Base-by-base conservation (phyloP, 2,329 filamentous ascomycete genomes). In the Microthyrium microscopicum region DNA sequence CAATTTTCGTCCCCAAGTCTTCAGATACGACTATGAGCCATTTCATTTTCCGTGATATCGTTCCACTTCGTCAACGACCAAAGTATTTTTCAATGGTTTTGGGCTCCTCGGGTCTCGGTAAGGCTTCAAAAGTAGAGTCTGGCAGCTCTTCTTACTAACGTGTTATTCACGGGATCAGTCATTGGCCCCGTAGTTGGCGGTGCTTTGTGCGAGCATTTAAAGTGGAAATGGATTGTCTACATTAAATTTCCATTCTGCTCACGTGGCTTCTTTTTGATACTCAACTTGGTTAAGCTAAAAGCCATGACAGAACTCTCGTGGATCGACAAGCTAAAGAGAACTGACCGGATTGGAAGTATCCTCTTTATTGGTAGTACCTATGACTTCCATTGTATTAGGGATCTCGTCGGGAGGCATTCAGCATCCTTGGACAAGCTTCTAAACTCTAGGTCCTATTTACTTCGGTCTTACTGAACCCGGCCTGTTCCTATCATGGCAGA, bases 281-380 rank as follows among this genome's bases (percentile, higher is more conserved):
- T n/a, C n/a, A n/a, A n/a, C n/a, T n/a, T n/a, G n/a, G n/a, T n/a
- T n/a, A n/a, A n/a, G n/a, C n/a, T n/a, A n/a, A n/a, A n/a, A n/a
- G n/a, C n/a, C n/a, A n/a, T n/a, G n/a, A n/a, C n/a, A n/a, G 26
- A 17, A 19, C 6, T 31, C 4, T n/a, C 33, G 12, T 16, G 29
- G 18, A n/a, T 16, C 8, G 18, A 33, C 4, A 51, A 50, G 37
- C 36, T 52, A 1, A 44, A 38, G 29, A 35, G 34, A 16, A 47
- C 57, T 22, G 60, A 64, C 39, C 63, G 58, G 58, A 35, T 56
- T 1, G 61, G 61, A 2, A 51, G 46, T 7, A 19, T 50, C 3
- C 42, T 65, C 26, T 59, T 56, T 24, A 41, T 59, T 8, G 40
- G 54, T 4, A n/a, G n/a, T n/a, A n/a, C 49, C 52, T 2, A 43